Evolutionary conservation across 768 basidiomycete genomes (phyloP).

Genomic region (Leccinum imitatum): DNA sequence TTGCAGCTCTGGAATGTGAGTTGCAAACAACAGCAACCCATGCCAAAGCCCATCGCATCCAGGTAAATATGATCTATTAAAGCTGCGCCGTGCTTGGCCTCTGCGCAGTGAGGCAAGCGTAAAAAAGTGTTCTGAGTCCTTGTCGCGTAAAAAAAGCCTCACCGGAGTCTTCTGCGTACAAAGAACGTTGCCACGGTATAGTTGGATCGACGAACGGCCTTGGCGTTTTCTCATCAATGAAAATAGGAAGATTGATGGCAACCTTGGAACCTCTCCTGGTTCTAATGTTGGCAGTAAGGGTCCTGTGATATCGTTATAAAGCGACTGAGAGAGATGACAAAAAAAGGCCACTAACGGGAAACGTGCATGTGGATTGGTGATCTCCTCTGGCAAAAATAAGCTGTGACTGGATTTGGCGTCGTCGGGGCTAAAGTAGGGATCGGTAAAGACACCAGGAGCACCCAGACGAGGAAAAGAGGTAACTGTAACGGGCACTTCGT

Average conservation of each 20-base stretch:
- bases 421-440: constrained; percentile 77
- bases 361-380: constrained; percentile 95
- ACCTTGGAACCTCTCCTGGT: constrained; percentile 89
- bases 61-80: constrained; percentile 91
- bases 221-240: constrained; percentile 83
- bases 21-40: constrained; percentile 98
- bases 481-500: constrained; percentile 89
- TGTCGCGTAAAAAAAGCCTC: constrained; percentile 22
- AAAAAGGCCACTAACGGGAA: constrained; percentile 77
- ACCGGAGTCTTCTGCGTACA: constrained; percentile 87
- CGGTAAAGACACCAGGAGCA: constrained; percentile 85
- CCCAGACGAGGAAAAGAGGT: constrained; percentile 96
- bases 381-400: constrained; percentile 91
- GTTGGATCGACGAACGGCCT: constrained; percentile 89
- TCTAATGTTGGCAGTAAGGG: constrained; percentile 96
- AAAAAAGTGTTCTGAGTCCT: constrained; percentile 9
- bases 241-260: constrained; percentile 92
- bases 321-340: constrained; percentile 1
- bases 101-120: constrained; percentile 36
- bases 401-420: constrained; percentile 87
- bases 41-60: constrained; percentile 99
- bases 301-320: constrained; percentile 49
- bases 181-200: constrained; percentile 83
- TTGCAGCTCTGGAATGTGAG: constrained; percentile 97
- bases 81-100: constrained; percentile 89